phyloP scores from a whole-genome alignment of 371 early-diverging fungal genomes.

The Mucor piriformis region DNA sequence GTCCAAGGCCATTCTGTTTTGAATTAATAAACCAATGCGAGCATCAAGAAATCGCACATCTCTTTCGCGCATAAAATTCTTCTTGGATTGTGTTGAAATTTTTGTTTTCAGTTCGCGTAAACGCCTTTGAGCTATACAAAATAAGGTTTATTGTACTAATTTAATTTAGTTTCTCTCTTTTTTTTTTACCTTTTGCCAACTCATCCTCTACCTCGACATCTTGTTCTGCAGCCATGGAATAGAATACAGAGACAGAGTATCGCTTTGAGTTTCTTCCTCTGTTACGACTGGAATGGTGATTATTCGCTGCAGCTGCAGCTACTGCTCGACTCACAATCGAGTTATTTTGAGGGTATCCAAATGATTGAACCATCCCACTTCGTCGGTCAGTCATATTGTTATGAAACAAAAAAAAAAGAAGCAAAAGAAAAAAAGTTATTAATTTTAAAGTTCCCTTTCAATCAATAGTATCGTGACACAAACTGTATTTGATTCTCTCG shows the following conservation, averaged over 20 bases:
- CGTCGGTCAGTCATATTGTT: conserved; percentile 38
- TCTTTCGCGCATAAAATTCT: conserved; percentile 92
- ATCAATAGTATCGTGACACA: neutral
- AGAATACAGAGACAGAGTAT: conserved; percentile 87
- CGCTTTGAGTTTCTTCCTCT: conserved; percentile 55
- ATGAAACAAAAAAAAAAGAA: neutral
- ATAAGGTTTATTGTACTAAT: neutral
- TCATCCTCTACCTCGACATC: conserved; percentile 94
- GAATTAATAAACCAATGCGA: conserved; percentile 91
- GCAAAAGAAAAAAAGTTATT: neutral
- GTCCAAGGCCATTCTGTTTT: conserved; percentile 90
- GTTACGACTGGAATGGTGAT: conserved; percentile 40
- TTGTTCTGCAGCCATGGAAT: conserved; percentile 94
- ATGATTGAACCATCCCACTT: conserved; percentile 49
- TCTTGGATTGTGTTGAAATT: conserved; percentile 92
- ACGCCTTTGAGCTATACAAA: conserved; percentile 72
- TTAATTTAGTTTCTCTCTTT: neutral
- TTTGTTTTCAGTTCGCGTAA: conserved; percentile 85
- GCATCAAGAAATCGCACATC: conserved; percentile 95
- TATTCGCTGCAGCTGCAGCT: conserved; percentile 54
- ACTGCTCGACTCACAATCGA: conserved; percentile 46
- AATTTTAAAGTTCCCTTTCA: conserved; percentile 3
- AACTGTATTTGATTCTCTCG: neutral
- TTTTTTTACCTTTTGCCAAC: conserved; percentile 62
- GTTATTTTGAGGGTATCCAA: conserved; percentile 41